These are phyloP conservation scores for Mortierella sp. DNA, from an alignment of 371 early-diverging fungal species.

Conservation along the genomic window DNA sequence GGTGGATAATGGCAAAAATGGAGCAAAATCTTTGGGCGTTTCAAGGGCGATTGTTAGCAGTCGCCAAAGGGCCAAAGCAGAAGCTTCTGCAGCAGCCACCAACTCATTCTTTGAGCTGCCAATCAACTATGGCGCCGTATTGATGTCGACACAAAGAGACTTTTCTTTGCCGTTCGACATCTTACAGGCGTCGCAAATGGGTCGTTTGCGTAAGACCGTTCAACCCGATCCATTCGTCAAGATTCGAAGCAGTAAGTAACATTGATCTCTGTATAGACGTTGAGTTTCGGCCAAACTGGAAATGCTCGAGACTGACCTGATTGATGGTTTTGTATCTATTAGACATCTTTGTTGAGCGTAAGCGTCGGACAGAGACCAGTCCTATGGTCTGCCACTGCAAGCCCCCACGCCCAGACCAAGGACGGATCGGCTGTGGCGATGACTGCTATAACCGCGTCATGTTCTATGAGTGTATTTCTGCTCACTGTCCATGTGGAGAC, in stretches of 20 bases:
- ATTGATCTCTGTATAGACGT: neutral
- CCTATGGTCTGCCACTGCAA: conserved; percentile 75
- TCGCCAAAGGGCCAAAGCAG: conserved; percentile 10
- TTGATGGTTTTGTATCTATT: neutral
- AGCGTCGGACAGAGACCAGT: conserved; percentile 65
- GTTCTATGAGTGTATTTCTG: conserved; percentile 85
- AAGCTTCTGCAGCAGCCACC: conserved; percentile 2
- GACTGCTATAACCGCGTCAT: conserved; percentile 85
- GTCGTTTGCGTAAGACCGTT: conserved; percentile 38
- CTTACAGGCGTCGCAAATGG: conserved; percentile 62
- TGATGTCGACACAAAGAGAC: conserved; percentile 60
- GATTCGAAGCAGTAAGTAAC: conserved; percentile 50
- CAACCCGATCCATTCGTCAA: conserved; percentile 57
- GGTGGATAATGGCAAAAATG: neutral
- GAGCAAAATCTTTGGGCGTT: conserved; percentile 4
- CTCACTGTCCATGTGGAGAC: conserved; percentile 78
- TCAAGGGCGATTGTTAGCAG: conserved; percentile 14
- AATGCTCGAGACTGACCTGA: neutral
- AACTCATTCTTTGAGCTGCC: conserved; percentile 61
- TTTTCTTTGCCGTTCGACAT: conserved; percentile 68
- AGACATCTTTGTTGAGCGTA: conserved; percentile 85
- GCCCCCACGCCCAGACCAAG: conserved; percentile 65
- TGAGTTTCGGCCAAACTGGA: neutral
- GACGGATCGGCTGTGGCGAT: conserved; percentile 76
- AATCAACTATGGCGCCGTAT: conserved; percentile 65